Evolutionary conservation across 2,329 filamentous ascomycete species (phyloP).

Genomic region (Cucurbitaria berberidis): DNA sequence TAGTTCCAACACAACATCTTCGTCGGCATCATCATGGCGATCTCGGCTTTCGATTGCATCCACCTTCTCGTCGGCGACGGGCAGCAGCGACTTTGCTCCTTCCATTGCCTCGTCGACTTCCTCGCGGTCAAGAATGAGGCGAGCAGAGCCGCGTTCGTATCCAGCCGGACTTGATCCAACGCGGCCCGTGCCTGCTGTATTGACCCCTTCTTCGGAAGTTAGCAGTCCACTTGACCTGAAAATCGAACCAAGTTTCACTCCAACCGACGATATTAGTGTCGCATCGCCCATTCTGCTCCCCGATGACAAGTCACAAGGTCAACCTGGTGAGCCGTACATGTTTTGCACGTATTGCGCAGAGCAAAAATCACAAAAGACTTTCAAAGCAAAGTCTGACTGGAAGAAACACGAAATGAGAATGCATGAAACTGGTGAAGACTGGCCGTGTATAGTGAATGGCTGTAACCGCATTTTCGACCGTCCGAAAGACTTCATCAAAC

Average conservation of each 20-base stretch:
- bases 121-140: conserved; percentile 37
- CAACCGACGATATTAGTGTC: conserved; percentile 41
- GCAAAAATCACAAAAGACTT: conserved; percentile 42
- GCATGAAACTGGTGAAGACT: conserved; percentile 49
- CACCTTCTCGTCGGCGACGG: conserved; percentile 39
- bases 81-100: conserved; percentile 35
- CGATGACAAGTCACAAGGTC: conserved; percentile 30
- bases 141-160: conserved; percentile 45
- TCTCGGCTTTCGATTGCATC: conserved; percentile 44
- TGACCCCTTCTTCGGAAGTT: conserved; percentile 40
- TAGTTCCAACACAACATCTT: conserved; percentile 37
- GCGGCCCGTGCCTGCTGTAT: conserved; percentile 37
- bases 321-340: conserved; percentile 43
- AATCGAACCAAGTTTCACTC: conserved; percentile 37
- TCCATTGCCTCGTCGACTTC: conserved; percentile 41
- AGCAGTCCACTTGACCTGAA: conserved; percentile 41
- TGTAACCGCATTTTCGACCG: conserved; percentile 47
- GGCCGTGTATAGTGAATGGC: conserved; percentile 44
- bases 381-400: conserved; percentile 50
- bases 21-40: conserved; percentile 40
- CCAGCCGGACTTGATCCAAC: conserved; percentile 42
- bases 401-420: conserved; percentile 49
- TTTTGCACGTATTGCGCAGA: conserved; percentile 50
- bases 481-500: conserved; percentile 47
- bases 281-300: conserved; percentile 31